Conservation (phyloP, 768 basidiomycete genomes). For the Collybiopsis luxurians region DNA sequence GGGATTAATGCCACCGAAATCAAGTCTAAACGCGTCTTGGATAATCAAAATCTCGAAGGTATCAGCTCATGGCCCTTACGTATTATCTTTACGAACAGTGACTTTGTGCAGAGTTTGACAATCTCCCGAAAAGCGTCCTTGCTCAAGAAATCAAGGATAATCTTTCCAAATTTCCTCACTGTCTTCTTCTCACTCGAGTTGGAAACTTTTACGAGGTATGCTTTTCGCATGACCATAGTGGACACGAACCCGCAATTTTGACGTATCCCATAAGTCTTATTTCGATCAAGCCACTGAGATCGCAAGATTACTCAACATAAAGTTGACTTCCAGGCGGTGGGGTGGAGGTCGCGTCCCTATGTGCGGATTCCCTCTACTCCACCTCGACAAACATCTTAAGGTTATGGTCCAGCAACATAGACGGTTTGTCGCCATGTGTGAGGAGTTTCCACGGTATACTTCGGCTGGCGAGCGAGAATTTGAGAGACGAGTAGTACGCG, state of each 20-base stretch:
- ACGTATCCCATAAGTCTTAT: no score
- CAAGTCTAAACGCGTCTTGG: background rate
- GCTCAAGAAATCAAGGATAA: constrained; percentile 73
- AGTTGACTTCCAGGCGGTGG: constrained; percentile 77
- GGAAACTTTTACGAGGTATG: constrained; percentile 94
- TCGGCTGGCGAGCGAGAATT: constrained; percentile 55
- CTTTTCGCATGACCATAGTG: background rate
- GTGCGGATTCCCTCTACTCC: constrained; percentile 87
- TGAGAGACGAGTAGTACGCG: constrained; percentile 78
- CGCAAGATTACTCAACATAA: constrained; percentile 75
- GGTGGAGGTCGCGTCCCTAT: constrained; percentile 67
- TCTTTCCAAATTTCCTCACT: constrained; percentile 76
- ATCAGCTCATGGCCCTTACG: background rate
- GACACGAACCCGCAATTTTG: no score
- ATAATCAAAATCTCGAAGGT: background rate
- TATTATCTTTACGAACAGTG: background rate
- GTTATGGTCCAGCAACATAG: constrained; percentile 78
- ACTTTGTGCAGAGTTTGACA: background rate
- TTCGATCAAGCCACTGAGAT: constrained; percentile 88
- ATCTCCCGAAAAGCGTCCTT: constrained; percentile 42
- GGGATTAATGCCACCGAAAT: background rate
- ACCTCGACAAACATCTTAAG: constrained; percentile 86
- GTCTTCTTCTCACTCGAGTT: constrained; percentile 86
- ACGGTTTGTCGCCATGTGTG: constrained; percentile 89
- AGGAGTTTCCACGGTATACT: constrained; percentile 70